Evolutionary conservation across 768 basidiomycete species (phyloP).

Genomic region (Pisolithus tinctorius): DNA sequence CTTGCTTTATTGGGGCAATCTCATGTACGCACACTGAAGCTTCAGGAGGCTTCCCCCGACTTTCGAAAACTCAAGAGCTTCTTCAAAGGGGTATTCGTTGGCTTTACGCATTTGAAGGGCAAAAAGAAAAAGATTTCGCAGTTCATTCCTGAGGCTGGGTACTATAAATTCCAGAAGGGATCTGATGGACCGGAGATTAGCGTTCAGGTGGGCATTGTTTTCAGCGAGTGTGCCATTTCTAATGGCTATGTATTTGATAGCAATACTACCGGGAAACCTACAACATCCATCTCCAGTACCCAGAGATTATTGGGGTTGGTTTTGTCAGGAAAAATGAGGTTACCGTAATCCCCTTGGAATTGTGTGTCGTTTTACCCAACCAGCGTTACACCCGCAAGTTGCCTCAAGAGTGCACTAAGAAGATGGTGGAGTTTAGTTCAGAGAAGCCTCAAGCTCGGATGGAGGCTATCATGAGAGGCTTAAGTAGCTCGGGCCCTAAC

Average conservation of each 20-base stretch:
- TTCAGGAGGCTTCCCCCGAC: slow-evolving; percentile 13
- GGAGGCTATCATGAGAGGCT: slow-evolving; percentile 30
- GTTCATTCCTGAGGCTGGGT: slow-evolving; percentile 33
- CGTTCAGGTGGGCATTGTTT: slow-evolving; percentile 30
- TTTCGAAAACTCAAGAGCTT: slow-evolving; percentile 32
- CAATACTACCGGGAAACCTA: slow-evolving; percentile 34
- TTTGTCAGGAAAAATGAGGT: slow-evolving; percentile 16
- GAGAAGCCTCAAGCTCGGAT: slow-evolving; percentile 39
- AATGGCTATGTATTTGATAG: slow-evolving; percentile 23
- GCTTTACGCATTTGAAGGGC: slow-evolving; percentile 17
- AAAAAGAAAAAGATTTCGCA: slow-evolving; percentile 30
- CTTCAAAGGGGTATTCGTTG: slow-evolving; percentile 32
- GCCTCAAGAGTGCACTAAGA: slow-evolving; percentile 29
- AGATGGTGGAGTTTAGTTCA: slow-evolving; percentile 44
- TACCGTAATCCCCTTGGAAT: slow-evolving; percentile 44
- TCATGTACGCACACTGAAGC: slow-evolving; percentile 25
- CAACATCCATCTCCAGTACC: slow-evolving; percentile 27
- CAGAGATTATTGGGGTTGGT: slow-evolving; percentile 34
- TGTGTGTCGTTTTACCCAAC: slow-evolving; percentile 37
- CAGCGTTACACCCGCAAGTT: slow-evolving; percentile 45
- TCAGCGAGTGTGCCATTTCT: background rate
- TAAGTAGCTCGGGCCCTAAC: slow-evolving; percentile 8
- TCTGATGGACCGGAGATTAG: slow-evolving; percentile 20
- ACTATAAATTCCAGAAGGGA: slow-evolving; percentile 33
- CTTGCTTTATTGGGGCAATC: slow-evolving; percentile 20